Evolutionary conservation across 2,329 filamentous ascomycete genomes (phyloP).

Genomic region (Colletotrichum sp.): DNA sequence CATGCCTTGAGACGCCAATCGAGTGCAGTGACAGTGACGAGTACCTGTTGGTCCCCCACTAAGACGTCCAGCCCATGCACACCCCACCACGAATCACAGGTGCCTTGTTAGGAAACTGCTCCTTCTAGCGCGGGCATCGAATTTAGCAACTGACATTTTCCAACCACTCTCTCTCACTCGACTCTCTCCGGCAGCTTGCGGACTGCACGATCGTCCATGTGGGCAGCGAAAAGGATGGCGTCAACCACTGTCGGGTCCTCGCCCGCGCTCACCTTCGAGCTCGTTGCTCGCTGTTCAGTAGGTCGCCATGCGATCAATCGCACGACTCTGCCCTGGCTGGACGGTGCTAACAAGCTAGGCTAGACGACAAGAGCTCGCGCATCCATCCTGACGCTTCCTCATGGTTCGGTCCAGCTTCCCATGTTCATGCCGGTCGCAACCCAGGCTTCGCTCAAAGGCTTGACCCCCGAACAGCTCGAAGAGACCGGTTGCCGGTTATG

Average conservation of each 20-base stretch:
- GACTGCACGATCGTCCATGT: slow-evolving; percentile 17
- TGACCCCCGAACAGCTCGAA: slow-evolving; percentile 91
- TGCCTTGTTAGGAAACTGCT: neutral
- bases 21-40: neutral
- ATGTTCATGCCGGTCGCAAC: slow-evolving; percentile 99
- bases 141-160: neutral
- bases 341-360: neutral
- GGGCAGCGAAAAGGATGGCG: slow-evolving; percentile 47
- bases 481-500: slow-evolving; percentile 89
- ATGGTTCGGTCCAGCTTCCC: slow-evolving; percentile 88
- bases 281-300: slow-evolving; percentile 82
- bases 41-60: neutral
- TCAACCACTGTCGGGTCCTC: slow-evolving; percentile 56
- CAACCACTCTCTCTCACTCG: neutral
- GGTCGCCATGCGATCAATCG: slow-evolving; percentile 33
- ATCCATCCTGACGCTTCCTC: slow-evolving; percentile 84
- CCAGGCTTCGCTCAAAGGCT: slow-evolving; percentile 91
- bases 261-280: slow-evolving; percentile 78
- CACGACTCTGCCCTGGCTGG: neutral
- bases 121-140: slow-evolving; percentile 5
- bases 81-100: neutral
- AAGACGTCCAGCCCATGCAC: neutral
- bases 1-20: neutral
- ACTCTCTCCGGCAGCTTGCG: neutral
- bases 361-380: slow-evolving; percentile 95